phyloP scores from a whole-genome alignment of 495 filamentous ascomycete species.

The Penicilliopsis zonata region DNA sequence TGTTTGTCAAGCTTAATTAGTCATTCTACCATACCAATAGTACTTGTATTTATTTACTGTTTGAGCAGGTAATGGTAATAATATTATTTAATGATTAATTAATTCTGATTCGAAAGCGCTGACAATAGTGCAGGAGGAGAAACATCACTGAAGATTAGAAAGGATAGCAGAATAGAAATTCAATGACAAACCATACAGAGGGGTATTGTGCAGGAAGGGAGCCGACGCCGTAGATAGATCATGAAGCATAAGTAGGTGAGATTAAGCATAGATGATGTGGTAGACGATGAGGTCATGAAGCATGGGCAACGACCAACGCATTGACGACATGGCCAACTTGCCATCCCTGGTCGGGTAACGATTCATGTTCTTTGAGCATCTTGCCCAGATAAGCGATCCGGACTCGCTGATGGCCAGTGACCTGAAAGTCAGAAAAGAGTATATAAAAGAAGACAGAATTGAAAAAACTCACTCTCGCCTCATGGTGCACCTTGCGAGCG shows the following conservation, averaged over 20 bases:
- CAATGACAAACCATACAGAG: constrained; percentile 1
- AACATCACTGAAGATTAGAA: too few relatives aligned
- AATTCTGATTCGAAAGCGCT: too few relatives aligned
- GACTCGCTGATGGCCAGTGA: constrained; percentile 42
- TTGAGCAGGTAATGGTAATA: too few relatives aligned
- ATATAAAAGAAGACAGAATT: constrained; percentile 16
- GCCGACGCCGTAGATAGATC: neutral
- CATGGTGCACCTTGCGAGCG: constrained; percentile 48
- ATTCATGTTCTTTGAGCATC: constrained; percentile 54
- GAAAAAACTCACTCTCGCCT: constrained; percentile 57
- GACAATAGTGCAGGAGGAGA: too few relatives aligned
- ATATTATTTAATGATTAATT: too few relatives aligned
- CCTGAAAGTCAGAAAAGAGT: constrained; percentile 9
- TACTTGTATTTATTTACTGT: too few relatives aligned
- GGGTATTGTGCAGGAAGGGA: constrained; percentile 27
- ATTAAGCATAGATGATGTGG: too few relatives aligned
- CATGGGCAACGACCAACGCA: constrained; percentile 52
- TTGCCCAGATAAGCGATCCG: constrained; percentile 69
- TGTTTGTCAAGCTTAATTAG: too few relatives aligned
- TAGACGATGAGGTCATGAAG: neutral
- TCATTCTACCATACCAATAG: too few relatives aligned
- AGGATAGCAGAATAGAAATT: neutral
- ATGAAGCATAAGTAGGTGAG: too few relatives aligned
- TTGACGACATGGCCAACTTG: constrained; percentile 65
- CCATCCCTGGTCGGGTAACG: constrained; percentile 62